Percentiles rank a stretch among this genome's conserved stretches.
phyloP scores from a whole-genome alignment of 768 basidiomycete species.

The Suillus luteus region DNA sequence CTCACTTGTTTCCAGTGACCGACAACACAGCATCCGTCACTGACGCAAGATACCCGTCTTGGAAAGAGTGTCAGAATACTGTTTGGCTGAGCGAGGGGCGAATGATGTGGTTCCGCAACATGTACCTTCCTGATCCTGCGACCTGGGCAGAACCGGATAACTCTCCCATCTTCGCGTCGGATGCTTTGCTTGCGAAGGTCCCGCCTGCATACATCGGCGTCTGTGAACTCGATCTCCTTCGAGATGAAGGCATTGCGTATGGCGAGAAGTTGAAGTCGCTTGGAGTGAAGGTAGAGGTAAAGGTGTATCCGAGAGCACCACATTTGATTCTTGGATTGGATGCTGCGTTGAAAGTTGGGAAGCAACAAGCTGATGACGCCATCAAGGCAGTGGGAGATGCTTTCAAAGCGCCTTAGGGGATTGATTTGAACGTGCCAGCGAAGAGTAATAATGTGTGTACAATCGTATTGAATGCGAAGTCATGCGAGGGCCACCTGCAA shows the following conservation, averaged over 20 bases:
- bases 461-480: neutral
- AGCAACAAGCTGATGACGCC: slow-evolving; percentile 23
- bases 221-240: slow-evolving; percentile 65
- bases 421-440: neutral
- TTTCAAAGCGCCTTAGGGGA: slow-evolving; percentile 14
- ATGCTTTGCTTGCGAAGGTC: slow-evolving; percentile 47
- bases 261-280: slow-evolving; percentile 55
- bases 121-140: slow-evolving; percentile 62
- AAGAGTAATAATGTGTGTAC: slow-evolving; percentile 1
- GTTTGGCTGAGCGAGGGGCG: slow-evolving; percentile 60
- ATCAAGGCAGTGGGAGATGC: slow-evolving; percentile 26
- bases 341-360: slow-evolving; percentile 33
- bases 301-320: slow-evolving; percentile 58
- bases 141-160: slow-evolving; percentile 68
- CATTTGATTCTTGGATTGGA: slow-evolving; percentile 77
- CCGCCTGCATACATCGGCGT: slow-evolving; percentile 66
- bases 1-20: slow-evolving; percentile 38
- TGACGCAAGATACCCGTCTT: slow-evolving; percentile 43
- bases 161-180: slow-evolving; percentile 68
- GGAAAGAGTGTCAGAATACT: slow-evolving; percentile 58
- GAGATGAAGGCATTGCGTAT: slow-evolving; percentile 66
- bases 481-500: neutral
- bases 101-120: slow-evolving; percentile 72
- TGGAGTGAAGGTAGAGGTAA: slow-evolving; percentile 56
- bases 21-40: slow-evolving; percentile 63